A percentile compares a stretch with the other conserved stretches of the same genome.
phyloP scores from a whole-genome alignment of 768 basidiomycete genomes.

The Baorangia bicolor region DNA sequence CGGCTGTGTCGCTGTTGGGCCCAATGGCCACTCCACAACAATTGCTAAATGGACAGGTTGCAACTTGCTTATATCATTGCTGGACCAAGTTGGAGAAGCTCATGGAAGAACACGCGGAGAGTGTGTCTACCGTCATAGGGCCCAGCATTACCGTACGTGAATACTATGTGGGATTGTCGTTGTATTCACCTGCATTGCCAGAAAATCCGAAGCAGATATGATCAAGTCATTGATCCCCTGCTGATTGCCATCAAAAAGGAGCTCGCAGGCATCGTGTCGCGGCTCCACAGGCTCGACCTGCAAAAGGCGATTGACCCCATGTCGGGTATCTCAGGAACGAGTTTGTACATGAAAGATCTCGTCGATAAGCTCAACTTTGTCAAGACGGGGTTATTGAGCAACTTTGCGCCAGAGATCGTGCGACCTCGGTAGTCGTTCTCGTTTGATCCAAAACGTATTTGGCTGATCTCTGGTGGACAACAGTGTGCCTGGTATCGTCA shows the following conservation, averaged over 20 bases:
- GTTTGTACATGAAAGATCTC: slow-evolving; percentile 84
- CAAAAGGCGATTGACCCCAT: slow-evolving; percentile 67
- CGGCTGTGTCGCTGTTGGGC: slow-evolving; percentile 72
- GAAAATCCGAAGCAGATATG: slow-evolving; percentile 41
- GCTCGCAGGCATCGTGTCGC: slow-evolving; percentile 71
- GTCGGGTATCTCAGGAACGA: slow-evolving; percentile 50
- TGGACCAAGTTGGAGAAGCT: slow-evolving; percentile 26
- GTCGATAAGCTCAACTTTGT: slow-evolving; percentile 80
- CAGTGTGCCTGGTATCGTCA: slow-evolving; percentile 68
- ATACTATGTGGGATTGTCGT: background rate
- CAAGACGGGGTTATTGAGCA: slow-evolving; percentile 72
- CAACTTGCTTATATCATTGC: slow-evolving; percentile 55
- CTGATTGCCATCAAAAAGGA: slow-evolving; percentile 75
- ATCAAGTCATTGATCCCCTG: slow-evolving; percentile 60
- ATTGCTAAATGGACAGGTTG: slow-evolving; percentile 70
- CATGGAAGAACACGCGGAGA: slow-evolving; percentile 27
- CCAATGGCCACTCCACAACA: slow-evolving; percentile 80
- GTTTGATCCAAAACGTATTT: background rate
- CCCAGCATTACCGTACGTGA: slow-evolving; percentile 58
- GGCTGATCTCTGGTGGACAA: slow-evolving; percentile 1
- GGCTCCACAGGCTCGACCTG: slow-evolving; percentile 85
- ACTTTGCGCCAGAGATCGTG: slow-evolving; percentile 71
- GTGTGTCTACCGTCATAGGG: slow-evolving; percentile 52
- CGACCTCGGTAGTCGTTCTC: slow-evolving; percentile 62
- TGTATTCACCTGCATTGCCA: slow-evolving; percentile 3